Percentiles rank a stretch among this genome's conserved stretches.
These are phyloP conservation scores for Eucalyptus regnans DNA, from an alignment of 345 rosid species.

Conservation along the genomic window DNA sequence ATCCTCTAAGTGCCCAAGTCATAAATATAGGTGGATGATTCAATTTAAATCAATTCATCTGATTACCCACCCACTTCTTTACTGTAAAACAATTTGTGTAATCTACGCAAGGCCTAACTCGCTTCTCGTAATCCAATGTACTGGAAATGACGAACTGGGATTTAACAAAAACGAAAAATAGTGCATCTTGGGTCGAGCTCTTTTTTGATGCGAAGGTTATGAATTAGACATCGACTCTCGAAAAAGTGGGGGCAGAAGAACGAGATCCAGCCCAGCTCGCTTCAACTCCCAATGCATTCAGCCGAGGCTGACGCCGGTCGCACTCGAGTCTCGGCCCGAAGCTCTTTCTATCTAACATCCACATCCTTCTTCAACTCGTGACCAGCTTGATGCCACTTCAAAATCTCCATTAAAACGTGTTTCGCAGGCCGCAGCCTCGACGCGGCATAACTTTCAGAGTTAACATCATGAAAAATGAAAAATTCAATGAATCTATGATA, in stretches of 20 bases:
- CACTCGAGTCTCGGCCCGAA: neutral
- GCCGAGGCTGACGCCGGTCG: neutral
- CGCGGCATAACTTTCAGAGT: neutral
- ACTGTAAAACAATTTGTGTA: neutral
- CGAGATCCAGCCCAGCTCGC: neutral
- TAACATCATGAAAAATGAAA: no score
- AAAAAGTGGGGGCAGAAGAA: neutral
- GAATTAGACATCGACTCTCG: neutral
- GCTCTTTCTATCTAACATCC: neutral
- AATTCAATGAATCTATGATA: no score
- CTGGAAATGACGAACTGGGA: neutral
- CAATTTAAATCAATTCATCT: no score
- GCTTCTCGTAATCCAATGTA: neutral
- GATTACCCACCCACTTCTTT: neutral
- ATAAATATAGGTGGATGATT: neutral
- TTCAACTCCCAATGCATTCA: neutral
- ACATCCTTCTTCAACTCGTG: neutral
- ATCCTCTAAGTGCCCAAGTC: rapidly evolving
- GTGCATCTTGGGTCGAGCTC: no score
- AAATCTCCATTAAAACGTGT: neutral
- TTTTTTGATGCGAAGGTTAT: no score
- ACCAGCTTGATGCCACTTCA: neutral
- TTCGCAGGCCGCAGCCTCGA: neutral
- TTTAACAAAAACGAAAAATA: neutral
- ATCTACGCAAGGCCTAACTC: neutral